phyloP scores from a whole-genome alignment of 1,139 yeast genomes.

The Yamadazyma atmosphaerica region DNA sequence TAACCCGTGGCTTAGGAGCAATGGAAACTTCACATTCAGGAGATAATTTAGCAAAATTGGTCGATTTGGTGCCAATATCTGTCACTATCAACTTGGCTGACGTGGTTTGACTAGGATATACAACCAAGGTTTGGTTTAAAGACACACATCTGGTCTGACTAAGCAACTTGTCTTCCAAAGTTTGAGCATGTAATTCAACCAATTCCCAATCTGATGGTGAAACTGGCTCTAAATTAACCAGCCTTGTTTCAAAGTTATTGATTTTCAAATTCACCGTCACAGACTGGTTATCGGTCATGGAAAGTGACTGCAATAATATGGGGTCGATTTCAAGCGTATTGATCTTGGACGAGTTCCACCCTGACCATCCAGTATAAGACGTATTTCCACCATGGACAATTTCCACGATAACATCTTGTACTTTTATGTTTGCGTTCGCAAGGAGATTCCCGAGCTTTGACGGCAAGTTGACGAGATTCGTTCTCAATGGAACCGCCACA shows the following conservation, averaged over 20 bases:
- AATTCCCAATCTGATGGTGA: conserved; percentile 88
- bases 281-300: conserved; percentile 41
- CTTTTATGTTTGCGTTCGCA: conserved; percentile 52
- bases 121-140: conserved; percentile 58
- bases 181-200: conserved; percentile 78
- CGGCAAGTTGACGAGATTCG: conserved; percentile 64
- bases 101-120: conserved; percentile 69
- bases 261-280: conserved; percentile 46
- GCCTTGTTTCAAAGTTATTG: conserved; percentile 51
- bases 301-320: conserved; percentile 47
- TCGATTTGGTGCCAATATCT: conserved; percentile 54
- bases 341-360: conserved; percentile 47
- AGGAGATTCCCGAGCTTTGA: conserved; percentile 47
- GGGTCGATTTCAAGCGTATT: conserved; percentile 43
- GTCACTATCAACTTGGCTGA: conserved; percentile 65
- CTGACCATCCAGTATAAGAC: conserved; percentile 80
- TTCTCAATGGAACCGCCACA: conserved; percentile 37
- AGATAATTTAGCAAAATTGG: conserved; percentile 56
- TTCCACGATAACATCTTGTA: conserved; percentile 64
- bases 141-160: conserved; percentile 81
- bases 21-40: conserved; percentile 80
- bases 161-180: conserved; percentile 71
- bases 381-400: conserved; percentile 24
- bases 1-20: conserved; percentile 68
- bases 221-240: conserved; percentile 76